Evolutionary conservation across 345 rosid genomes (phyloP).

Genomic region (Rhodomyrtus tomentosa): DNA sequence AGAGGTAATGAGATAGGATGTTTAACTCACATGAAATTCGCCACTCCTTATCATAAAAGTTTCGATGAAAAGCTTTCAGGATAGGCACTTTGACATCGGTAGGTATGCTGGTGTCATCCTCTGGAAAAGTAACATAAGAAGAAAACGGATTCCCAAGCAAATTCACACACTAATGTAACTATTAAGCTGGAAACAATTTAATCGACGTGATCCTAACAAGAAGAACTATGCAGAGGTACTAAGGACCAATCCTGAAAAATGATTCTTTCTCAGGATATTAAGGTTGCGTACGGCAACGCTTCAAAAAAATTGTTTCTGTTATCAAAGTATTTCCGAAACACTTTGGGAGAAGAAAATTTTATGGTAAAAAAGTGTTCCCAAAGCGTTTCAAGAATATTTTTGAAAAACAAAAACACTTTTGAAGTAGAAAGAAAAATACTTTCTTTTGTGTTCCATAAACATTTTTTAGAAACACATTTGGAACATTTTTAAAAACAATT

Average conservation of each 20-base stretch:
- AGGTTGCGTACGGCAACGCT: no score
- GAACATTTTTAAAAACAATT: no score
- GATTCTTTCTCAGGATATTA: no score
- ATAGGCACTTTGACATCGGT: constrained; percentile 82
- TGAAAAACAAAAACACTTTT: no score
- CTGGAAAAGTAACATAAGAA: constrained; percentile 25
- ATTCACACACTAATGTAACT: not conserved
- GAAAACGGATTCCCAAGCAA: not conserved
- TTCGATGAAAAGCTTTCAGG: constrained; percentile 55
- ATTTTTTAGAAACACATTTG: no score
- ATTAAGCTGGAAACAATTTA: not conserved
- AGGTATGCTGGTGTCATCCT: constrained; percentile 93
- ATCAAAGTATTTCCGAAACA: no score
- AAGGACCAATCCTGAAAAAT: not conserved
- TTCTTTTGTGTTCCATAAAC: no score
- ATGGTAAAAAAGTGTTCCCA: no score
- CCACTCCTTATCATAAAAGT: constrained; percentile 66
- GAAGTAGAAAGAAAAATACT: no score
- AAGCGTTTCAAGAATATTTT: no score
- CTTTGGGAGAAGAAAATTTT: no score
- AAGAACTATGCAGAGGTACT: not conserved
- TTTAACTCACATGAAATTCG: constrained; percentile 70
- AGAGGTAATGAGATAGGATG: not conserved
- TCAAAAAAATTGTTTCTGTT: no score
- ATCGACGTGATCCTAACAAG: not conserved